Conservation (phyloP, 208 protist species). For the Leishmania major region DNA sequence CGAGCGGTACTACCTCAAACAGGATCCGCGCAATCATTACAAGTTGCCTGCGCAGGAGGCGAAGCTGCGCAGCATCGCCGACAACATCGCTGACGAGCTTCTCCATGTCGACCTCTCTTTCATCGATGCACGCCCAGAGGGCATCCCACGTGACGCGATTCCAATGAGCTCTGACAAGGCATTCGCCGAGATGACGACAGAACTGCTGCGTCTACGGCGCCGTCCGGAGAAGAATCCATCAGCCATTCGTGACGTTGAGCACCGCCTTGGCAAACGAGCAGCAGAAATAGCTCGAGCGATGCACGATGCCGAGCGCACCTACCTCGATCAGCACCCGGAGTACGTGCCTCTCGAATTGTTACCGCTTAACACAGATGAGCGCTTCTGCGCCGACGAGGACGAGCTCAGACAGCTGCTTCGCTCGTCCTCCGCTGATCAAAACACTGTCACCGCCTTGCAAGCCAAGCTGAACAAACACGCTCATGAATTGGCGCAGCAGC, state of each 20-base stretch:
- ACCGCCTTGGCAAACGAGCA: constrained; percentile 40
- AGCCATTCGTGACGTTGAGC: constrained; percentile 25
- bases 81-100: constrained; percentile 14
- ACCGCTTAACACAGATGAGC: constrained; percentile 55
- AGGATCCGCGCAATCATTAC: constrained; percentile 59
- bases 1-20: constrained; percentile 42
- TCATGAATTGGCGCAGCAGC: constrained; percentile 46
- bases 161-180: constrained; percentile 26
- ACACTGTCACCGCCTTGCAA: constrained; percentile 35
- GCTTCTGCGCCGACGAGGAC: constrained; percentile 46
- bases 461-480: constrained; percentile 44
- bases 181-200: constrained; percentile 30
- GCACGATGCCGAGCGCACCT: constrained; percentile 57
- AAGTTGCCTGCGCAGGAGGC: constrained; percentile 50
- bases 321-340: constrained; percentile 46
- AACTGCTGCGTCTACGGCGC: constrained; percentile 25
- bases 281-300: constrained; percentile 48
- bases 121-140: constrained; percentile 41
- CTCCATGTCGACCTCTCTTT: constrained; percentile 30
- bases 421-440: neutral
- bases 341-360: constrained; percentile 51
- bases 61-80: constrained; percentile 37
- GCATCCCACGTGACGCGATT: constrained; percentile 50
- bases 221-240: constrained; percentile 21
- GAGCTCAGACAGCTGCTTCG: constrained; percentile 39